Percentiles rank a stretch among this genome's conserved stretches.
Evolutionary conservation across 2,329 filamentous ascomycete genomes (phyloP).

Genomic region (Capronia epimyces): DNA sequence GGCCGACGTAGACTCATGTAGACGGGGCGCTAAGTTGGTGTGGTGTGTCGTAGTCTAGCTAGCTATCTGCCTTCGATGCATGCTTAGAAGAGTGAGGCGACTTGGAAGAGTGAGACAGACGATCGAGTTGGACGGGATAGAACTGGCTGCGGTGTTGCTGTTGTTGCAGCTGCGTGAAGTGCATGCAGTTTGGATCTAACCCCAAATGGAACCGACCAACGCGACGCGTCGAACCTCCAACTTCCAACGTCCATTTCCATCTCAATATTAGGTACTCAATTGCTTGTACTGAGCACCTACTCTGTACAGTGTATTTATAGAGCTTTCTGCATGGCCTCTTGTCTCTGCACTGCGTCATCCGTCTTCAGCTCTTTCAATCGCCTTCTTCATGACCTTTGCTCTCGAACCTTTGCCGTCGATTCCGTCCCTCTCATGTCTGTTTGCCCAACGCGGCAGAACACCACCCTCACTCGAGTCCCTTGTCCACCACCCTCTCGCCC

Average conservation of each 20-base stretch:
- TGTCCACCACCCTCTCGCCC: conserved; percentile 38
- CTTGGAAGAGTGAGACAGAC: too few species aligned
- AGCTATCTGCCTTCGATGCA: too few species aligned
- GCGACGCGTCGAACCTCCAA: not conserved
- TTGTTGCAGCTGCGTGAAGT: not conserved
- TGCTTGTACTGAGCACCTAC: too few species aligned
- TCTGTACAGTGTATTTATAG: too few species aligned
- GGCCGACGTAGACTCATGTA: too few species aligned
- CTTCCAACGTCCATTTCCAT: not conserved
- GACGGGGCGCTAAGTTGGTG: too few species aligned
- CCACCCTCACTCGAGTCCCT: conserved; percentile 23
- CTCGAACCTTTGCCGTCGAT: conserved; percentile 6
- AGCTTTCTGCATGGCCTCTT: too few species aligned
- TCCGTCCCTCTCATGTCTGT: conserved; percentile 4
- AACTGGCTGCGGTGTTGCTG: too few species aligned
- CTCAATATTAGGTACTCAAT: not conserved
- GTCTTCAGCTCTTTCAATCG: conserved; percentile 2
- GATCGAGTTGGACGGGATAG: too few species aligned
- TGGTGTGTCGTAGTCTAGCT: too few species aligned
- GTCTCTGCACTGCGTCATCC: too few species aligned
- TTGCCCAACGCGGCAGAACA: conserved; percentile 14
- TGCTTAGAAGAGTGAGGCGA: too few species aligned
- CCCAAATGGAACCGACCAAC: not conserved
- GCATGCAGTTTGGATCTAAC: not conserved
- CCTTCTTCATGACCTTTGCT: conserved; percentile 13